Percentiles rank a stretch among this genome's conserved stretches.
Conservation (phyloP, 352 stramenopile genomes). For the Ophiocytium majus region DNA sequence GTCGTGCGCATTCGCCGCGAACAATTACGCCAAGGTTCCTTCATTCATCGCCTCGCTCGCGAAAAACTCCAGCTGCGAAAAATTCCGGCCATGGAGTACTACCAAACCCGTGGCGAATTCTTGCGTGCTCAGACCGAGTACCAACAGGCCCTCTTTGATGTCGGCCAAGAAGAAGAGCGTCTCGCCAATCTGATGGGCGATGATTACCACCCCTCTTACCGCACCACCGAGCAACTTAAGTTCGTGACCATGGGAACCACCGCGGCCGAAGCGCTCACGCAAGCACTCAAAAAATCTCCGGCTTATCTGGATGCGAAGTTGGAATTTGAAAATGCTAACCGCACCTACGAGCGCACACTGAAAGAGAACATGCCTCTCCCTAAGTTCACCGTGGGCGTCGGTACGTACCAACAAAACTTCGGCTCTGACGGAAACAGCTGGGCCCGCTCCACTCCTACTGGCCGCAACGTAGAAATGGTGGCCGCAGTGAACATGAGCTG, state of each 20-base stretch:
- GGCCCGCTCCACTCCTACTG: neutral
- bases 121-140: neutral
- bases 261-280: neutral
- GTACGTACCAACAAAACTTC: neutral
- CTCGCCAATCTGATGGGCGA: neutral
- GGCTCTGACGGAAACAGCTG: neutral
- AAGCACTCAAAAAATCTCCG: neutral
- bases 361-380: constrained; percentile 10
- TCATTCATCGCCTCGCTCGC: constrained; percentile 14
- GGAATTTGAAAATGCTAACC: neutral
- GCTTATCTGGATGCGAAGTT: neutral
- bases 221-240: neutral
- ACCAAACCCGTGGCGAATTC: neutral
- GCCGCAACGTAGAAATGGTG: neutral
- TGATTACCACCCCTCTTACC: neutral
- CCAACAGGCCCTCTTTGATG: neutral
- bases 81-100: neutral
- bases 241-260: neutral
- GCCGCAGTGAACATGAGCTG: neutral
- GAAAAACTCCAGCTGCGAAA: neutral
- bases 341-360: constrained; percentile 1
- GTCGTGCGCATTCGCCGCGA: neutral
- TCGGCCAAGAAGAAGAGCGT: neutral
- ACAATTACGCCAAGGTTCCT: constrained; percentile 2
- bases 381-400: neutral